A percentile compares a stretch with the other conserved stretches of the same genome.
Evolutionary conservation across 805 yeast genomes (phyloP).

Genomic region (Myxozyma geophila): DNA sequence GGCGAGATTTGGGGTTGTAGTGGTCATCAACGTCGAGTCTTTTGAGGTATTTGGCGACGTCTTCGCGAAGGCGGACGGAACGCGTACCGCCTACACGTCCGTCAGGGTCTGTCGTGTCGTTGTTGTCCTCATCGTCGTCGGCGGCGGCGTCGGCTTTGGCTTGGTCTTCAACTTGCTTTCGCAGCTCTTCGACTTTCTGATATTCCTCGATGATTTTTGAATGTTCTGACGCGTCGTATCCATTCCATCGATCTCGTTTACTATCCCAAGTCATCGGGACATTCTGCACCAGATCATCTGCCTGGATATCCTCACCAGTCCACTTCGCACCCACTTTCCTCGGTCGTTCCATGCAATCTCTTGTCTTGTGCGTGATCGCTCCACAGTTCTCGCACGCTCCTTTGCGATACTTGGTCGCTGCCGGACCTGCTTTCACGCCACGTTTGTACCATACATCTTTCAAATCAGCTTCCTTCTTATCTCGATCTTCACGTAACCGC

Average conservation of each 20-base stretch:
- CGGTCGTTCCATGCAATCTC: conserved; percentile 66
- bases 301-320: conserved; percentile 42
- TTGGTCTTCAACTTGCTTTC: conserved; percentile 32
- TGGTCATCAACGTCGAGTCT: conserved; percentile 57
- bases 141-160: conserved; percentile 28
- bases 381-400: conserved; percentile 66
- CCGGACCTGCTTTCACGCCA: conserved; percentile 42
- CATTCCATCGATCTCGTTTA: conserved; percentile 81
- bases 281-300: conserved; percentile 40
- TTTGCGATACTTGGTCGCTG: conserved; percentile 45
- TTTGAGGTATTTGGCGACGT: conserved; percentile 71
- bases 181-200: conserved; percentile 47
- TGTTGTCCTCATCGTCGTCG: conserved; percentile 34
- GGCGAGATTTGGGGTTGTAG: conserved; percentile 48
- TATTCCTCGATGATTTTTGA: conserved; percentile 55
- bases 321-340: conserved; percentile 49
- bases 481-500: conserved; percentile 36
- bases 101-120: conserved; percentile 30
- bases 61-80: conserved; percentile 68
- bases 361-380: conserved; percentile 52
- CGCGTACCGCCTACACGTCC: conserved; percentile 46
- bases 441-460: conserved; percentile 43
- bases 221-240: conserved; percentile 70
- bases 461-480: conserved; percentile 29
- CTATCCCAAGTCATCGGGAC: conserved; percentile 60